Base-by-base conservation (phyloP, 805 yeast genomes). In the Cyberlindnera xishuangbannaensis region DNA sequence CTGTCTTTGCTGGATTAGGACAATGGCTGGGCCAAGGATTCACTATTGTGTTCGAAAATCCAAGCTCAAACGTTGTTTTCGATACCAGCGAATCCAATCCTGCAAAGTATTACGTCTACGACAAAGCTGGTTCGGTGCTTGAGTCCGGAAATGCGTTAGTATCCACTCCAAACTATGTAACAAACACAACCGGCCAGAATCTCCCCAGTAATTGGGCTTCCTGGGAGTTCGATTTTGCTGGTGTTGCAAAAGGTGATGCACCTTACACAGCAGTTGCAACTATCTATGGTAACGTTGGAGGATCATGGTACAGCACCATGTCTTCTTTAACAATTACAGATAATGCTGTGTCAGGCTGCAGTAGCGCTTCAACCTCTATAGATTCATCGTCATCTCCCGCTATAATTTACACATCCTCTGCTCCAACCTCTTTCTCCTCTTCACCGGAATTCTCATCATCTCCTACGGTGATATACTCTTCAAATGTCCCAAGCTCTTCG, bases 171-270 rank as follows among this genome's bases (percentile, higher is more conserved):
- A 9, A 7, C 11, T 33, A 28, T 22, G 28, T 33, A 14, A 33
- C 36, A n/a, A 33, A 33, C 25, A 33, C 36, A 5, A 33, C 28
- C 14, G 36, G 36, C 11, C 21, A 23, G 14, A 9, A 27, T 14
- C 30, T 33, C 15, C 36, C 36, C 7, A 13, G 11, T 4, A 13
- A 33, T 19, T 33, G 36, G 36, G 20, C 7, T 25, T n/a, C 26
- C 6, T 33, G 25, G 25, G 18, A 13, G 9, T 28, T 33, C 14
- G 30, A 33, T 13, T 15, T 33, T 13, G 13, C 17, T 7, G 31
- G 31, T 28, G 12, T 21, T 14, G 36, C 31, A 3, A 4, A 6
- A 2, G 25, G 25, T 7, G 25, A 23, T 13, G 24, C 31, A 4
- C 36, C 36, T n/a, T 33, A 33, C 18, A 14, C 19, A 10, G 12